phyloP scores from a whole-genome alignment of 345 rosid genomes.

The Limnanthes douglasii region DNA sequence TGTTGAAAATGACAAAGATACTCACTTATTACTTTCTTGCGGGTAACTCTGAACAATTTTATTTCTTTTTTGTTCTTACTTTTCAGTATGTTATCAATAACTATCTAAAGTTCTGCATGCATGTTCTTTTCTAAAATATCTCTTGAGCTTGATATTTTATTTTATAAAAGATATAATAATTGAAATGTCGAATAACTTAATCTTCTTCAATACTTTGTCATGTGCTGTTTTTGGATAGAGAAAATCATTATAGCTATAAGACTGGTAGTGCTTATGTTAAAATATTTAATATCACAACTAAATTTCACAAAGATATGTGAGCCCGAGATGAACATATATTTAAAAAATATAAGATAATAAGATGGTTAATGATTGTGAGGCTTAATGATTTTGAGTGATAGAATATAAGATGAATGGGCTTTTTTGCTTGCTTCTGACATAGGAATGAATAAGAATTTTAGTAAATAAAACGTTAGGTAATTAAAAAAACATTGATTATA shows the following conservation, averaged over 20 bases:
- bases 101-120: slow-evolving; percentile 92
- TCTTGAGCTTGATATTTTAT: slow-evolving; percentile 3
- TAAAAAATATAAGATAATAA: too few relatives aligned
- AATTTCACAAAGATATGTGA: too few relatives aligned
- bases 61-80: slow-evolving; percentile 96
- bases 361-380: too few relatives aligned
- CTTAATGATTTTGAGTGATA: too few relatives aligned
- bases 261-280: neutral
- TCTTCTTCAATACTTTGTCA: neutral
- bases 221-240: slow-evolving; percentile 5
- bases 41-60: slow-evolving; percentile 90
- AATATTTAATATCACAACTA: neutral
- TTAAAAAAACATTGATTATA: too few relatives aligned
- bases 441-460: too few relatives aligned
- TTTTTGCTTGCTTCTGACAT: too few relatives aligned
- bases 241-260: slow-evolving; percentile 5
- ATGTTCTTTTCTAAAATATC: slow-evolving; percentile 30
- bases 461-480: too few relatives aligned
- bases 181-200: neutral
- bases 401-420: too few relatives aligned
- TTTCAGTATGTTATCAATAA: slow-evolving; percentile 78
- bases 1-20: slow-evolving; percentile 4
- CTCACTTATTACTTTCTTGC: slow-evolving; percentile 15
- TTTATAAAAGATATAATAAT: neutral
- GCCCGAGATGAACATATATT: too few relatives aligned